Percentiles rank a stretch among this genome's conserved stretches.
These are phyloP conservation scores for Warburgia ugandensis DNA, from an alignment of 164 flowering plant genomes.

Conservation along the genomic window DNA sequence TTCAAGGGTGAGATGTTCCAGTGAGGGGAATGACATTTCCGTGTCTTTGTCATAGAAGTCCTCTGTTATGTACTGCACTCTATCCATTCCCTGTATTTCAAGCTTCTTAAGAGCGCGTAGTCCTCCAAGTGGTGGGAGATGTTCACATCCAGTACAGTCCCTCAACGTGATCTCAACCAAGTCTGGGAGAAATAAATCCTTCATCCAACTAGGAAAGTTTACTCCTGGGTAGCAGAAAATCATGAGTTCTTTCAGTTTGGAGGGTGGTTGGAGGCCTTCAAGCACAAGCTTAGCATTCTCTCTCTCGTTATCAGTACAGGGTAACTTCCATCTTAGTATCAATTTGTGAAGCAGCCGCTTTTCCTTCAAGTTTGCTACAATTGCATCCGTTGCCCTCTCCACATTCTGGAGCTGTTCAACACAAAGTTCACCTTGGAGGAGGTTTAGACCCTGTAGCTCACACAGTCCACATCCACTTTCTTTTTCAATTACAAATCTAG, in stretches of 20 bases:
- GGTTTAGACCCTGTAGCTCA: constrained; percentile 2
- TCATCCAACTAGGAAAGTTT: constrained; percentile 20
- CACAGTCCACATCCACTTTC: not conserved
- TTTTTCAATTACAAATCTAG: constrained; percentile 8
- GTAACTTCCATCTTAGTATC: not conserved
- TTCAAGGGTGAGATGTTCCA: constrained; percentile 3
- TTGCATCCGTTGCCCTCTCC: not conserved
- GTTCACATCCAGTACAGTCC: constrained; percentile 14
- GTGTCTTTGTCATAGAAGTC: constrained; percentile 2
- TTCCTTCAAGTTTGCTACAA: constrained; percentile 1
- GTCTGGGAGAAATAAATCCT: not conserved
- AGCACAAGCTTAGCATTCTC: constrained; percentile 5
- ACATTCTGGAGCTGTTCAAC: constrained; percentile 5
- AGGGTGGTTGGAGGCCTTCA: constrained; percentile 17
- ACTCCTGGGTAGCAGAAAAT: constrained; percentile 17
- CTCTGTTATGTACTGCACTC: not conserved
- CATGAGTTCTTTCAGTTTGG: constrained; percentile 9
- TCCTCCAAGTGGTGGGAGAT: constrained; percentile 16
- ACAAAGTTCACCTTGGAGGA: not conserved
- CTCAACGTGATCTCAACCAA: constrained; percentile 4
- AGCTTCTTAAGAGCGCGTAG: constrained; percentile 15
- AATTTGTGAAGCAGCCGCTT: not conserved
- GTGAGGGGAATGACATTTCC: constrained; percentile 2
- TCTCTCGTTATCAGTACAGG: not conserved
- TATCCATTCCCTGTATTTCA: constrained; percentile 6